Conservation (phyloP, 176 grass and related monocot genomes). For the Saccharum officinarum region DNA sequence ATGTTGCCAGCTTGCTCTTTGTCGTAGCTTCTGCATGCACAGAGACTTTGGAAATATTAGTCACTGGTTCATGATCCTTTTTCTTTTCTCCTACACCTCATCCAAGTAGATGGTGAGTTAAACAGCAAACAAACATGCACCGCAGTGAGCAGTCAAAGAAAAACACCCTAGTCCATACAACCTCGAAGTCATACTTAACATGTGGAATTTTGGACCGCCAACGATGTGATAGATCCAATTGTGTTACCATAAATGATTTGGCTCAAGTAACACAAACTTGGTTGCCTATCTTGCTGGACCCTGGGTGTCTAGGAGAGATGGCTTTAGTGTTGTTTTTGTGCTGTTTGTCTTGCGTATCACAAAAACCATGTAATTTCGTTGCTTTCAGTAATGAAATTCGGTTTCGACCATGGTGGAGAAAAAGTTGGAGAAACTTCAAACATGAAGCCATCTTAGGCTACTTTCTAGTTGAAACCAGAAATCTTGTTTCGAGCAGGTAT, state of each 20-base stretch:
- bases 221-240: background rate
- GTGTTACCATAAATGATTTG: background rate
- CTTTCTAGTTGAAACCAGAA: background rate
- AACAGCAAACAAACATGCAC: background rate
- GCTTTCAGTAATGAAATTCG: too few relatives aligned
- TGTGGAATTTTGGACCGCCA: background rate
- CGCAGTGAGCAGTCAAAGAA: background rate
- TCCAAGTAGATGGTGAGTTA: background rate
- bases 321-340: too few relatives aligned
- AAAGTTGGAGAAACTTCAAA: background rate
- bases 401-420: too few relatives aligned
- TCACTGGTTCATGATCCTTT: background rate
- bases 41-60: background rate
- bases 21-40: conserved; percentile 72
- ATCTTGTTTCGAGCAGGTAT: background rate
- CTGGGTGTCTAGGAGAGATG: too few relatives aligned
- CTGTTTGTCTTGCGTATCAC: too few relatives aligned
- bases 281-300: too few relatives aligned
- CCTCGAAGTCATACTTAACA: background rate
- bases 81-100: background rate
- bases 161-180: background rate
- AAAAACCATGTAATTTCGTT: too few relatives aligned
- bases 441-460: background rate
- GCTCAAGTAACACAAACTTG: background rate
- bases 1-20: conserved; percentile 81